Base-by-base conservation (phyloP, 495 filamentous ascomycete species). In the Hyaloscypha bicolor region DNA sequence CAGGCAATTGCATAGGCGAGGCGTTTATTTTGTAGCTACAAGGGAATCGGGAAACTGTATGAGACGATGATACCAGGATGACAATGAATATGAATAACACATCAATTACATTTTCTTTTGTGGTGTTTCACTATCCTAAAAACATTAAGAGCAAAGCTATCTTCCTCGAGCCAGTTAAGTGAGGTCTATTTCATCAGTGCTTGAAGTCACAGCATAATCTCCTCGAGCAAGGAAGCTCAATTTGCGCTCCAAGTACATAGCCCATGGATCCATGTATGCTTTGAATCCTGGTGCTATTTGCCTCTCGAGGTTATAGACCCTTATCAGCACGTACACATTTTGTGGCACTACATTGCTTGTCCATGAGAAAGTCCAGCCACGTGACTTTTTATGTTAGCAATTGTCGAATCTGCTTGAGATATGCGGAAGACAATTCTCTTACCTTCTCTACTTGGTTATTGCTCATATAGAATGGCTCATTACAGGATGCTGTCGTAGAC, bases 401-500 rank as follows among this genome's bases (percentile, higher is more conserved):
- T 6, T 53, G 5, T 53, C 51, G 16, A 53, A 53, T 53, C 51
- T 12, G 51, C 16, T 14, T 37, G 51, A 63, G 37, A 25, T 35
- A 14, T 48, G 48, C 21, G 5, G 25, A 52, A 35, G 60, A n/a
- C n/a, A n/a, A n/a, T n/a, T 12, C 29, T 19, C 4, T 4, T 22
- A 81, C 80, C 56, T 68, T 70, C n/a, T 69, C 39, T 62, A 78
- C 78, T 70, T 82, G 80, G n/a, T 48, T 51, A 19, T 79, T 75
- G 69, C 76, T 79, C 77, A 81, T 81, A 62, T 60, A 82, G 57
- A 84, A 82, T 12, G 75, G 74, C 12, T 71, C 78, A 4, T 71
- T 70, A 31, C 72, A 79, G 16, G 67, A 42, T n/a, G 62, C 67
- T 6, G 77, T 77, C 0, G 79, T 82, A 6, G 80, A 68, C 70